Percentiles rank a stretch among this genome's conserved stretches.
Evolutionary conservation across 2,329 filamentous ascomycete genomes (phyloP).

Genomic region (Apiospora arundinis): DNA sequence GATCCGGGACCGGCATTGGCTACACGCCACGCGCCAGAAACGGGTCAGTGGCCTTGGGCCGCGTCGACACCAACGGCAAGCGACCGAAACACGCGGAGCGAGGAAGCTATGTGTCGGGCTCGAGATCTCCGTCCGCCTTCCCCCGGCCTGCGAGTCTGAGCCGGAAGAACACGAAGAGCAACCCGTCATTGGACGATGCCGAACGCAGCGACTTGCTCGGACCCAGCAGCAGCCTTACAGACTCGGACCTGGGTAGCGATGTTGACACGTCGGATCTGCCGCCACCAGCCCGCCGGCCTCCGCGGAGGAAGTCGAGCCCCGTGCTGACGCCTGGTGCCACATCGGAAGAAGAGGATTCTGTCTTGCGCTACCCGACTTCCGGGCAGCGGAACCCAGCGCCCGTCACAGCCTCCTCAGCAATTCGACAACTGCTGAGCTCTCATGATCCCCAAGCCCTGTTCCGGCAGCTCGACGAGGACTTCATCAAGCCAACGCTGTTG

Average conservation of each 20-base stretch:
- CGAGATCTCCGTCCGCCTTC: constrained; percentile 54
- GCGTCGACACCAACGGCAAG: constrained; percentile 48
- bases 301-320: constrained; percentile 48
- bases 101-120: constrained; percentile 60
- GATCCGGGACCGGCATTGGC: constrained; percentile 77
- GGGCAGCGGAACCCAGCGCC: constrained; percentile 45
- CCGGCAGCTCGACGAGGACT: constrained; percentile 91
- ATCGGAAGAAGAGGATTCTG: constrained; percentile 38
- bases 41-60: constrained; percentile 64
- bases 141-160: constrained; percentile 55
- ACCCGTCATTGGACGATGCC: constrained; percentile 49
- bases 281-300: constrained; percentile 59
- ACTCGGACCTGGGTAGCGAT: constrained; percentile 67
- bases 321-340: constrained; percentile 39
- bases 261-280: constrained; percentile 72
- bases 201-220: constrained; percentile 65
- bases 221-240: constrained; percentile 52
- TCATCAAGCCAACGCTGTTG: constrained; percentile 89
- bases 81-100: constrained; percentile 40
- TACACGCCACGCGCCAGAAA: constrained; percentile 72
- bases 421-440: constrained; percentile 80
- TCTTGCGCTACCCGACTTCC: constrained; percentile 44
- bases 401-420: constrained; percentile 76
- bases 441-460: constrained; percentile 93
- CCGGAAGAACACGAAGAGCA: constrained; percentile 56